Evolutionary conservation across 2,329 filamentous ascomycete genomes (phyloP).

Genomic region (Dactylonectria estremocensis): DNA sequence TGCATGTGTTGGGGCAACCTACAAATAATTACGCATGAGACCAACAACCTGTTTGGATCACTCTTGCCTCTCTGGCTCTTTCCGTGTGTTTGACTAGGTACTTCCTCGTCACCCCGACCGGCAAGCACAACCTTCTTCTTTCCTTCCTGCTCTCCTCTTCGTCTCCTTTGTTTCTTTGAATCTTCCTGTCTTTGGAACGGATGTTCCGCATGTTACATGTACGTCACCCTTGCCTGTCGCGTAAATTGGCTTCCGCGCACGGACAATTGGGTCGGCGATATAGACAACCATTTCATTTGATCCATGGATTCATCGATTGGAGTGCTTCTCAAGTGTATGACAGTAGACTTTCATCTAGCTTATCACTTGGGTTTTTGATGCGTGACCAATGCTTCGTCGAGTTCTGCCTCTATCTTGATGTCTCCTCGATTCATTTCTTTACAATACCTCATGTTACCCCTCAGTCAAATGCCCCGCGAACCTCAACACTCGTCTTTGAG

Average conservation of each 20-base stretch:
- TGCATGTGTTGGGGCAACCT: not conserved
- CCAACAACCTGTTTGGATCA: not conserved
- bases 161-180: constrained; percentile 6
- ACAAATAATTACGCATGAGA: not conserved
- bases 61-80: not conserved
- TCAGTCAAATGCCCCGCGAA: not conserved
- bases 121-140: not conserved
- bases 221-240: constrained; percentile 17
- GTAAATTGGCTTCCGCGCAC: constrained; percentile 46
- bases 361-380: constrained; percentile 7
- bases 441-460: constrained; percentile 1
- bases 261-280: constrained; percentile 31
- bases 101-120: not conserved
- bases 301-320: constrained; percentile 16
- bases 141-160: not conserved
- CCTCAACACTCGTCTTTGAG: not conserved
- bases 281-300: constrained; percentile 5
- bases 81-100: not conserved
- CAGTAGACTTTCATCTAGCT: not conserved
- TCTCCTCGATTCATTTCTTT: not conserved
- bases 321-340: not conserved
- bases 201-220: constrained; percentile 6
- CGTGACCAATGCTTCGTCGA: constrained; percentile 11
- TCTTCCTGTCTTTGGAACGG: not conserved
- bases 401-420: constrained; percentile 12